Conservation (phyloP, 352 stramenopile genomes). For the Thraustochytrium sp. region DNA sequence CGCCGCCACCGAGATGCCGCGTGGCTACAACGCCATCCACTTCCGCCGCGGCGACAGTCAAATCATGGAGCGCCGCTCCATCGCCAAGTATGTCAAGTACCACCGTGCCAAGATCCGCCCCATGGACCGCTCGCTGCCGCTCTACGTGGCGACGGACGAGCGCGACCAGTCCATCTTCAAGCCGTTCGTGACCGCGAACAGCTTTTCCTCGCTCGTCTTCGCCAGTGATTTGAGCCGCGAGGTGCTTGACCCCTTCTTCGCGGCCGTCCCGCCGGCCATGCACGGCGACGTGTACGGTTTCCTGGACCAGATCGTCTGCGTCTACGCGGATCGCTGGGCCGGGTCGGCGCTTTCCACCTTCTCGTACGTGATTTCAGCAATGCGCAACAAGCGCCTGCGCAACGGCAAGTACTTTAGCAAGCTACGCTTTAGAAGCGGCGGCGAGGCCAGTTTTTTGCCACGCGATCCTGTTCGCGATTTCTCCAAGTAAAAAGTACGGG, state of each 20-base stretch:
- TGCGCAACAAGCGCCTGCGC: not conserved
- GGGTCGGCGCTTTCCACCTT: conserved; percentile 33
- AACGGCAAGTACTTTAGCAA: conserved; percentile 20
- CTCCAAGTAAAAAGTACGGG: no score
- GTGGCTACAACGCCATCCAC: conserved; percentile 35
- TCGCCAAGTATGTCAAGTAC: conserved; percentile 33
- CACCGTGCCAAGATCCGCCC: not conserved
- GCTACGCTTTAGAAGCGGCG: not conserved
- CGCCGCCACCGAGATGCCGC: not conserved
- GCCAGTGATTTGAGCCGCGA: not conserved
- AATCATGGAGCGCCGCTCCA: conserved; percentile 19
- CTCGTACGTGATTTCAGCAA: conserved; percentile 38
- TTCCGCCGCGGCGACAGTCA: conserved; percentile 21
- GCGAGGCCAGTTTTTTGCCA: not conserved
- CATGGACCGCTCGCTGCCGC: not conserved
- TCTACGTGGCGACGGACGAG: conserved; percentile 42
- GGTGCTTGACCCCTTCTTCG: not conserved
- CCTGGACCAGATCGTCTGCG: conserved; percentile 40
- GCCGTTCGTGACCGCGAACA: not conserved
- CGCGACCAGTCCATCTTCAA: not conserved
- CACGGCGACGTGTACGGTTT: conserved; percentile 8
- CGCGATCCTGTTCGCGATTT: no score
- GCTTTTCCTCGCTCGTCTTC: conserved; percentile 19
- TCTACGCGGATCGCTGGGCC: conserved; percentile 25
- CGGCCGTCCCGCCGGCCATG: not conserved